Evolutionary conservation across 2,329 filamentous ascomycete genomes (phyloP).

Genomic region (Fusarium protoensiforme): DNA sequence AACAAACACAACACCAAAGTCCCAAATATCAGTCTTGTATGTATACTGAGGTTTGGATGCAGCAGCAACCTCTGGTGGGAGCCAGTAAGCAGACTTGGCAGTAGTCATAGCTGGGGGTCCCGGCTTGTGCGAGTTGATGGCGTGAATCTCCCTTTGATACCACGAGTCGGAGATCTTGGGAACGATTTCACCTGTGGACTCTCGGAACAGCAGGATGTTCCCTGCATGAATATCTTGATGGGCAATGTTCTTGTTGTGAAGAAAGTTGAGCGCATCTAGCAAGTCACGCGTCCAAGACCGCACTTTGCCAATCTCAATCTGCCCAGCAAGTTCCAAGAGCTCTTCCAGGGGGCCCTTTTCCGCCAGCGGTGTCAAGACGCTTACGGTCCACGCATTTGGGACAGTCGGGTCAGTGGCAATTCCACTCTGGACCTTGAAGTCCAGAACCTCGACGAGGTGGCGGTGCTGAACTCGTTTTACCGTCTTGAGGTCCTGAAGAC

Average conservation of each 20-base stretch:
- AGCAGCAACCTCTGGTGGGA: constrained; percentile 79
- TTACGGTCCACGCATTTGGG: constrained; percentile 73
- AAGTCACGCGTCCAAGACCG: constrained; percentile 93
- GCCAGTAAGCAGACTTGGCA: constrained; percentile 83
- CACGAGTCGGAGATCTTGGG: constrained; percentile 81
- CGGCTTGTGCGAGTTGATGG: constrained; percentile 65
- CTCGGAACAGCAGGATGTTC: constrained; percentile 82
- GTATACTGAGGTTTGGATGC: constrained; percentile 72
- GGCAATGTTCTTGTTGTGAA: constrained; percentile 85
- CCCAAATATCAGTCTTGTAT: constrained; percentile 92
- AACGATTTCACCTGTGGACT: constrained; percentile 73
- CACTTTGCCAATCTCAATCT: constrained; percentile 78
- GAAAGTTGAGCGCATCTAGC: constrained; percentile 86
- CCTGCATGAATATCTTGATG: constrained; percentile 85
- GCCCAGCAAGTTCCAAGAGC: constrained; percentile 81
- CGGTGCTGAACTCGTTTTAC: constrained; percentile 80
- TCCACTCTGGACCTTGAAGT: constrained; percentile 79
- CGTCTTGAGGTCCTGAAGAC: constrained; percentile 79
- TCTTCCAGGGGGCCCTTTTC: constrained; percentile 87
- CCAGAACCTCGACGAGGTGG: constrained; percentile 82
- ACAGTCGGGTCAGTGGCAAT: constrained; percentile 52
- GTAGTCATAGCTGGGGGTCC: constrained; percentile 65
- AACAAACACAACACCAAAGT: constrained; percentile 88
- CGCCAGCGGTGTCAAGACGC: constrained; percentile 79
- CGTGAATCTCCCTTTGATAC: constrained; percentile 76